A percentile compares a stretch with the other conserved stretches of the same genome.
phyloP scores from a whole-genome alignment of 2,329 filamentous ascomycete genomes.

The Botrytis sinoallii region DNA sequence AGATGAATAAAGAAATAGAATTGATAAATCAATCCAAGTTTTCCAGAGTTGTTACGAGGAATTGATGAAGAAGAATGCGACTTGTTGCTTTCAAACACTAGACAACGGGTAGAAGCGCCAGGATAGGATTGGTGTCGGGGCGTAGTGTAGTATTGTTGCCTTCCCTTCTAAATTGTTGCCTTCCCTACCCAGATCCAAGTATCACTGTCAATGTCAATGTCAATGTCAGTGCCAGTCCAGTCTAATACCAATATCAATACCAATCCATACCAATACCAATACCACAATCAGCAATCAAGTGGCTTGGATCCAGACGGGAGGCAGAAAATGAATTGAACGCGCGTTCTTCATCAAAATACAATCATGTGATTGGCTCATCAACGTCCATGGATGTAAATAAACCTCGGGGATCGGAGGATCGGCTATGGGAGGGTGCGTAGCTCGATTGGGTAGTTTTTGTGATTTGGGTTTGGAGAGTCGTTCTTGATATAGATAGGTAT shows the following conservation, averaged over 20 bases:
- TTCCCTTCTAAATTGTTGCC: neutral
- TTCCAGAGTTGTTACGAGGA: neutral
- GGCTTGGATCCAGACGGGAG: conserved; percentile 8
- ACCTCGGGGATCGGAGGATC: neutral
- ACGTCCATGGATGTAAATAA: neutral
- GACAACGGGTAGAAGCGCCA: neutral
- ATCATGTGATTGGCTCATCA: neutral
- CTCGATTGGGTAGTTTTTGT: neutral
- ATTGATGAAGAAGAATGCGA: neutral
- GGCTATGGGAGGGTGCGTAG: neutral
- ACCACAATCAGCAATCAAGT: neutral
- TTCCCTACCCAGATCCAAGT: neutral
- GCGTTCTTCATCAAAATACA: neutral
- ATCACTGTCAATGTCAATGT: neutral
- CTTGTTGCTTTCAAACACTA: neutral
- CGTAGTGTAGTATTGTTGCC: neutral
- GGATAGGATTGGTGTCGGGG: neutral
- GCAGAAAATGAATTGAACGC: neutral
- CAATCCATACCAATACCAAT: neutral
- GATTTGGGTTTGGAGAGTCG: neutral
- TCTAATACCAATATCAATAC: no score
- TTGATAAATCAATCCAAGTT: neutral
- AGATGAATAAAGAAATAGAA: neutral
- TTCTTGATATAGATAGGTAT: no score
- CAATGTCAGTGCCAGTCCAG: no score